A percentile compares a stretch with the other conserved stretches of the same genome.
phyloP scores from a whole-genome alignment of 2,329 filamentous ascomycete genomes.

The Zarea fungicola region DNA sequence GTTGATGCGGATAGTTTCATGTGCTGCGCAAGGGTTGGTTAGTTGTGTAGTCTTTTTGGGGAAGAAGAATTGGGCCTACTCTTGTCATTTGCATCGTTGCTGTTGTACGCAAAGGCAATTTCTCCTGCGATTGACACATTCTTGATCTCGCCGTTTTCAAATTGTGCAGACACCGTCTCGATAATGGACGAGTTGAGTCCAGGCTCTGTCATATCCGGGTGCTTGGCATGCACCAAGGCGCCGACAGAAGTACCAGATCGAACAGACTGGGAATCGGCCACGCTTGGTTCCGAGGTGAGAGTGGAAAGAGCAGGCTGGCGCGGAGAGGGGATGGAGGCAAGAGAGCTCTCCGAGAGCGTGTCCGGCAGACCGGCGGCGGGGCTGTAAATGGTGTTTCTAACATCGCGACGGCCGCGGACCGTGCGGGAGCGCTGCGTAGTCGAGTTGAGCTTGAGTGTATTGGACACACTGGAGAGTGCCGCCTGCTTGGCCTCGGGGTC shows the following conservation, averaged over 20 bases:
- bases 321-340: constrained; percentile 16
- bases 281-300: constrained; percentile 58
- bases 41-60: background rate
- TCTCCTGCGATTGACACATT: constrained; percentile 77
- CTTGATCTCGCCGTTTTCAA: constrained; percentile 67
- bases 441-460: constrained; percentile 61
- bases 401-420: constrained; percentile 80
- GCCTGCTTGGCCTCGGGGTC: constrained; percentile 69
- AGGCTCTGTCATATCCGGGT: constrained; percentile 73
- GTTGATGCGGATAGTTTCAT: constrained; percentile 73
- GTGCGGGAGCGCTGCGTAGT: constrained; percentile 69
- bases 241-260: constrained; percentile 79
- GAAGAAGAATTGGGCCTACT: constrained; percentile 34
- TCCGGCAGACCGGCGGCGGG: constrained; percentile 41
- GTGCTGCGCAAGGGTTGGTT: constrained; percentile 29
- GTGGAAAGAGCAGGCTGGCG: constrained; percentile 45
- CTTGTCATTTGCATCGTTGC: constrained; percentile 40
- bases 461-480: constrained; percentile 70
- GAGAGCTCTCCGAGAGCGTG: constrained; percentile 27
- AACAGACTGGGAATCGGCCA: constrained; percentile 79
- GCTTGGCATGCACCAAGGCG: constrained; percentile 63
- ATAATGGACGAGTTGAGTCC: constrained; percentile 86
- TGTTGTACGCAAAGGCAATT: constrained; percentile 79
- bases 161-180: constrained; percentile 82
- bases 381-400: constrained; percentile 84